Percentiles rank a stretch among this genome's conserved stretches.
These are phyloP conservation scores for Suillus lakei DNA, from an alignment of 768 basidiomycete genomes.

Conservation along the genomic window DNA sequence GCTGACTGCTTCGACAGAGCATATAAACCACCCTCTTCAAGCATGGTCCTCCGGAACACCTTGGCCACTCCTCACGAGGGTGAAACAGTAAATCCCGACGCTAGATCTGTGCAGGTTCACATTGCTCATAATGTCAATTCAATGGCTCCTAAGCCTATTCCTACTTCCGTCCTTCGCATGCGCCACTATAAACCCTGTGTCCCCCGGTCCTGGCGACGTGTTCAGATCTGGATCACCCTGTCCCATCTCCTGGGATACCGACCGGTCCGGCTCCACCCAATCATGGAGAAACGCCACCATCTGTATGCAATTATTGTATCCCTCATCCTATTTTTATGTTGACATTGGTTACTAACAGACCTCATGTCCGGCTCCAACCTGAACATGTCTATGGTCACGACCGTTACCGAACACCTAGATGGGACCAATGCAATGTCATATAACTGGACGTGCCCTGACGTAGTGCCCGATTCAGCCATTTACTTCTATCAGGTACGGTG, in stretches of 20 bases:
- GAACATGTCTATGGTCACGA: slow-evolving; percentile 38
- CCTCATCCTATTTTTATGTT: neutral
- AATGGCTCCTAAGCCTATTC: slow-evolving; percentile 12
- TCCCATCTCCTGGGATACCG: slow-evolving; percentile 38
- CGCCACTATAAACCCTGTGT: slow-evolving; percentile 35
- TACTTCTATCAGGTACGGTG: slow-evolving; percentile 45
- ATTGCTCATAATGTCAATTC: slow-evolving; percentile 8
- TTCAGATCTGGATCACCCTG: slow-evolving; percentile 40
- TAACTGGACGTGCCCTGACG: slow-evolving; percentile 42
- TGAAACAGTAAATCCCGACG: neutral
- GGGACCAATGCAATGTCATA: slow-evolving; percentile 40
- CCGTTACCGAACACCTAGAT: slow-evolving; percentile 34
- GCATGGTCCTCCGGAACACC: neutral
- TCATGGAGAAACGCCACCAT: slow-evolving; percentile 43
- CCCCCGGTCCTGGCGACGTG: slow-evolving; percentile 43
- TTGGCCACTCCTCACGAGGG: neutral
- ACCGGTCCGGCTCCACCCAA: slow-evolving; percentile 22
- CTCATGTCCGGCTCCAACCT: slow-evolving; percentile 46
- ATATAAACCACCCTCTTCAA: neutral
- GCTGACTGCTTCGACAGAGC: slow-evolving; percentile 1
- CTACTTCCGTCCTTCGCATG: slow-evolving; percentile 12
- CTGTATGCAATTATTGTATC: slow-evolving; percentile 25
- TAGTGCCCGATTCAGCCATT: slow-evolving; percentile 41
- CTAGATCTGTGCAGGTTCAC: neutral
- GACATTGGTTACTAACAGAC: slow-evolving; percentile 21